Evolutionary conservation across 2,329 filamentous ascomycete genomes (phyloP).

Genomic region (Diatrype stigma): DNA sequence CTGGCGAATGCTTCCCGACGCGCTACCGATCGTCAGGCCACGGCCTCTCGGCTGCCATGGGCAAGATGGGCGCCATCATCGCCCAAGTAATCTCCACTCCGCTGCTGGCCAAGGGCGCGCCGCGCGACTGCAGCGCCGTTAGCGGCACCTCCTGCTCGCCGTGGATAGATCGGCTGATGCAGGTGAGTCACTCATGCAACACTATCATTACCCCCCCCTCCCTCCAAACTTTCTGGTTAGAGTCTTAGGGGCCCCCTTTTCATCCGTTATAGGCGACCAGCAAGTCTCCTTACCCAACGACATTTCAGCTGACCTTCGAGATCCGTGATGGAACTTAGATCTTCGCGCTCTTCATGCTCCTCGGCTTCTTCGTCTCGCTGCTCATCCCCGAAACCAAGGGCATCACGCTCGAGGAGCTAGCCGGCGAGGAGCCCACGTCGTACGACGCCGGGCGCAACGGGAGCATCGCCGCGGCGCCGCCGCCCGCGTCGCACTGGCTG

Average conservation of each 20-base stretch:
- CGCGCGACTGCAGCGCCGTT: slow-evolving; percentile 41
- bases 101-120: slow-evolving; percentile 53
- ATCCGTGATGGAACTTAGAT: slow-evolving; percentile 34
- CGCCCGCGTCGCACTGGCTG: slow-evolving; percentile 29
- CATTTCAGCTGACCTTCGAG: background rate
- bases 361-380: slow-evolving; percentile 63
- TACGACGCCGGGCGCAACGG: slow-evolving; percentile 50
- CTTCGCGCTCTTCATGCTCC: slow-evolving; percentile 76
- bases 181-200: no score
- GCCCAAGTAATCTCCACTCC: slow-evolving; percentile 63
- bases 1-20: slow-evolving; percentile 62
- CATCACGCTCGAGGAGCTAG: slow-evolving; percentile 66
- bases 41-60: slow-evolving; percentile 61
- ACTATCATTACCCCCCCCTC: background rate
- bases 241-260: no score
- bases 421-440: slow-evolving; percentile 61
- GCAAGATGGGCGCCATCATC: slow-evolving; percentile 65
- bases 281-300: no score
- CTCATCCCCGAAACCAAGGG: slow-evolving; percentile 77
- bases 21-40: slow-evolving; percentile 60
- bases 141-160: slow-evolving; percentile 46
- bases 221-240: no score
- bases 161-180: slow-evolving; percentile 69
- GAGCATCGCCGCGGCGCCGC: slow-evolving; percentile 36
- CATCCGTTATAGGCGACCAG: no score